Evolutionary conservation across 2,329 filamentous ascomycete species (phyloP), one percentile per base, ranked within the genome.

Genomic region (Beauveria medogensis): DNA sequence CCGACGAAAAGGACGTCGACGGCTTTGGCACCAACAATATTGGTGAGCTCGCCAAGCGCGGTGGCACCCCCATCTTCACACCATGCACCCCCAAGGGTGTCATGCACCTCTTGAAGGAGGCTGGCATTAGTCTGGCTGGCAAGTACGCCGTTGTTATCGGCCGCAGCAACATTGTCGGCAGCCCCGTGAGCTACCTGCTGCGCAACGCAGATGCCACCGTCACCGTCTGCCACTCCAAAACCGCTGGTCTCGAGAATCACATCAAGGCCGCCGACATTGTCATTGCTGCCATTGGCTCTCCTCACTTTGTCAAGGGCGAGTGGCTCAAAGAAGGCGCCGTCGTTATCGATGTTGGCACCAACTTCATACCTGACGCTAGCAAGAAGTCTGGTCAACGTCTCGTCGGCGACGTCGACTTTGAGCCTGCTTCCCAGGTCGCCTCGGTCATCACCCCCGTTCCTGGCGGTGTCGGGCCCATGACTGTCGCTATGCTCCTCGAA

Each of bases 1-100:
- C 90, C 48, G 89, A 93, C 69, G 90, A 94, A 75, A 99, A 99
- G 78, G 94, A 99, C 79, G 94, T 99, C 56, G 94, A 99, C 76
- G 94, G 94, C 57, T 99, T 99, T 71, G 93, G 94, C 61, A 88
- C 91, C 61, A 83, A 82, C 70, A 99, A 97, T 78, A 97, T 99
- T 72, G 94, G 94, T 66, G 93, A 97, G 78, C 83, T 99, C 68
- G 92, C 94, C 69, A 99, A 99, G 83, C 87, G 92, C 68, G 93
- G 94, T 55, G 94, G 94, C 50, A 85, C 84, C 66, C 94, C 94
- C 52, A 81, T 91, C 64, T 99, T 99, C 77, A 85, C 90, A 48
- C 94, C 94, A 52, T 99, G 94, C 82, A 99, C 94, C 2, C 94
- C 94, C 57, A 93, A 97, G 78, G 94, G 94, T 70, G 90, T 97